Conservation (phyloP, 2,329 filamentous ascomycete species). For the Pseudocercospora macadamiae region DNA sequence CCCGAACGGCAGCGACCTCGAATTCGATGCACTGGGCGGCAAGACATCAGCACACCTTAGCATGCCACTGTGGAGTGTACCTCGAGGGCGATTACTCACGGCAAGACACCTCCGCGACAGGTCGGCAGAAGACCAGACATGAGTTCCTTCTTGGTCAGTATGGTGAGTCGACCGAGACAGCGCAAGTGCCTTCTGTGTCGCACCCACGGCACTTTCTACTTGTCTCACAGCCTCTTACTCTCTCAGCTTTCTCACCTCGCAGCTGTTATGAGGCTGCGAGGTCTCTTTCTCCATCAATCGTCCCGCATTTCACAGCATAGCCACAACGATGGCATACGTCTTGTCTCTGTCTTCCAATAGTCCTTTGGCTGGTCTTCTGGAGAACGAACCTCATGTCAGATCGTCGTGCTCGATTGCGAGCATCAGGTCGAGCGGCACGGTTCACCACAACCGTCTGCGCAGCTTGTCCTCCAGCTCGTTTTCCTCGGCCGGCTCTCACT, state of each 20-base stretch:
- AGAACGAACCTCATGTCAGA: conserved; percentile 11
- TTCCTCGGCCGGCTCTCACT: conserved; percentile 29
- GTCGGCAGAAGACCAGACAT: background rate
- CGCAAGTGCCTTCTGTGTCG: conserved; percentile 2
- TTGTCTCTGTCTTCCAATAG: conserved; percentile 14
- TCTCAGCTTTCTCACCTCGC: background rate
- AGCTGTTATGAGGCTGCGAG: conserved; percentile 3
- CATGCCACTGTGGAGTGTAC: too few relatives aligned
- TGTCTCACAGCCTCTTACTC: background rate
- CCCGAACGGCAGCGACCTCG: too few relatives aligned
- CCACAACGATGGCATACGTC: conserved; percentile 18
- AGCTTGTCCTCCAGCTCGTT: conserved; percentile 35
- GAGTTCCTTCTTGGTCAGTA: background rate
- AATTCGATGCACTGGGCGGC: background rate
- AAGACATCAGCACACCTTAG: too few relatives aligned
- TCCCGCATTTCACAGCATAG: conserved; percentile 8
- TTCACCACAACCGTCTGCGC: conserved; percentile 31
- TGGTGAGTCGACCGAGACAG: background rate
- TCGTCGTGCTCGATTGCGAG: conserved; percentile 30
- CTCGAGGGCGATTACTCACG: too few relatives aligned
- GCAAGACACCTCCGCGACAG: background rate
- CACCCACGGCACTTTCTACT: background rate
- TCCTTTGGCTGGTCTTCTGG: conserved; percentile 13
- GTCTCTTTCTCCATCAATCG: conserved; percentile 1
- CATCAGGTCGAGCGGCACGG: conserved; percentile 29